phyloP scores from a whole-genome alignment of 768 basidiomycete species.

The Lactarius psammicola region DNA sequence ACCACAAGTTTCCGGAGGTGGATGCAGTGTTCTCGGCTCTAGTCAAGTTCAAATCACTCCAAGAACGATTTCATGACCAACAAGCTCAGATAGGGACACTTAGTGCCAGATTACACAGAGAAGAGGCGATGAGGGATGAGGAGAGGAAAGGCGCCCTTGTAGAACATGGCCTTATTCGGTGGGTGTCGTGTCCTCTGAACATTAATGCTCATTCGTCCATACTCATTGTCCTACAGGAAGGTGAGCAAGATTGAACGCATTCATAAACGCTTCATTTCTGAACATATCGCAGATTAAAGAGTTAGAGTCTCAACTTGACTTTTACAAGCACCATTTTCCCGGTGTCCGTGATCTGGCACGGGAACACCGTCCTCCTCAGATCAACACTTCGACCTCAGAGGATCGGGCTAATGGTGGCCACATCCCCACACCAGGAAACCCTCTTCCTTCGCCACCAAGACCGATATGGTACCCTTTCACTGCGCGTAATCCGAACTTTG shows the following conservation, averaged over 20 bases:
- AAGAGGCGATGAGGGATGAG: conserved; percentile 16
- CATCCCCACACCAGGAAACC: conserved; percentile 12
- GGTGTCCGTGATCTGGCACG: conserved; percentile 21
- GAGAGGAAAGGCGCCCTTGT: conserved; percentile 19
- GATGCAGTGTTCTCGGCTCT: conserved; percentile 22
- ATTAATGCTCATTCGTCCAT: background rate
- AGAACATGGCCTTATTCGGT: conserved; percentile 19
- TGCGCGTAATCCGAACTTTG: conserved; percentile 18
- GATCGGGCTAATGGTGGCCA: conserved; percentile 14
- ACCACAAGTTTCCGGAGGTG: conserved; percentile 23
- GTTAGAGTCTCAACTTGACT: conserved; percentile 15
- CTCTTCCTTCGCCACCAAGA: conserved; percentile 22
- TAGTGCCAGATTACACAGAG: conserved; percentile 3
- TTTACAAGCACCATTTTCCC: conserved; percentile 17
- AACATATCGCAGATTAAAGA: conserved; percentile 21
- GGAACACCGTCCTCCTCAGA: conserved; percentile 8
- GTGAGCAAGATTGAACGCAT: conserved; percentile 9
- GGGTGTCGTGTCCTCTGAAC: background rate
- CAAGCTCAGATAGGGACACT: conserved; percentile 5
- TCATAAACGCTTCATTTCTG: background rate
- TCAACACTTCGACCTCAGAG: conserved; percentile 3
- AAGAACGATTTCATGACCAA: conserved; percentile 21
- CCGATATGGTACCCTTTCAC: conserved; percentile 19
- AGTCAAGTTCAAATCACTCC: conserved; percentile 26
- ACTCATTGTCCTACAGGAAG: conserved; percentile 16